Base-by-base conservation (phyloP, 225 moss, liverwort and hornwort species). In the Antitrichia curtipendula region DNA sequence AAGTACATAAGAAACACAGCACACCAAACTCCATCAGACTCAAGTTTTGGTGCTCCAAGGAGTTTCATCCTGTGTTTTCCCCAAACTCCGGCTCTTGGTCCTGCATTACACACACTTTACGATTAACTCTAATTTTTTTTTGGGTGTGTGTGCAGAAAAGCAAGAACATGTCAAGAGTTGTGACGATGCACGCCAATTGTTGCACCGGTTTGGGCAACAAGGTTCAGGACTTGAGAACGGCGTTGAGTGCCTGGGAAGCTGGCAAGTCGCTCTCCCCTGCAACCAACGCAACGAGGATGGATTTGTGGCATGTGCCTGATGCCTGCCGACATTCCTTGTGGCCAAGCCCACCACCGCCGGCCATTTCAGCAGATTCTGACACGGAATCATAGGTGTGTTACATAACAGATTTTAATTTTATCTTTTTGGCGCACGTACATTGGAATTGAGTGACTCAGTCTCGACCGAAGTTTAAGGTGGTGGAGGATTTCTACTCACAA, bases 101-200 rank as follows among this genome's bases (percentile, higher is more conserved):
- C n/a, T n/a, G n/a, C n/a, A n/a, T n/a, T n/a, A n/a, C n/a, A n/a
- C n/a, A n/a, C n/a, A n/a, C n/a, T n/a, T n/a, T n/a, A n/a, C n/a
- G n/a, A n/a, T n/a, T n/a, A n/a, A n/a, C n/a, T n/a, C n/a, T n/a
- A n/a, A n/a, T n/a, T n/a, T n/a, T n/a, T 23, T 74, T 74, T 34
- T 36, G 7, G 25, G 41, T 5, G 76, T 17, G 53, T 9, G 24
- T 2, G 87, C 87, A 93, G 93, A 90, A 2, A 69, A 93, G 90
- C 77, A 78, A 69, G 29, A 88, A 93, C 69, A 89, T 92, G 93
- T 76, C 86, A 7, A 68, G 89, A 50, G 86, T 93, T 13, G 89
- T 92, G 61, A 92, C 93, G 1, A 93, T 93, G 92, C 92, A 92
- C 4, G 92, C 93, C 47, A 93, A 93, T 66, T 92, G 92, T 68